phyloP scores from a whole-genome alignment of 2,329 filamentous ascomycete species.

The Pseudocercospora vitis region DNA sequence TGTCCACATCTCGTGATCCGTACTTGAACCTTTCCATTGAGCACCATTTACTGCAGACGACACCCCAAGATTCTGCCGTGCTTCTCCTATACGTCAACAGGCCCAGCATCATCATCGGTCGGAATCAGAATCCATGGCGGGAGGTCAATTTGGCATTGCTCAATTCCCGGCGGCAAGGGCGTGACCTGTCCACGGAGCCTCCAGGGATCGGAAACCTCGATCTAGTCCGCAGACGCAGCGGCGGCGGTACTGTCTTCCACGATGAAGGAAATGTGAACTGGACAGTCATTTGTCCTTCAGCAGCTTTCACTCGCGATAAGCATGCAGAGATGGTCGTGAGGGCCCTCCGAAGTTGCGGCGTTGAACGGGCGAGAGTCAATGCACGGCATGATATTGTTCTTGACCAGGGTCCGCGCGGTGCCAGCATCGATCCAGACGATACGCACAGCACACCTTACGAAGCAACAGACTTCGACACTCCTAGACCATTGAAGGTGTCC shows the following conservation, averaged over 20 bases:
- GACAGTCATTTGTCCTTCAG: constrained; percentile 80
- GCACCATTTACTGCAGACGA: constrained; percentile 78
- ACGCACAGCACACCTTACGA: constrained; percentile 49
- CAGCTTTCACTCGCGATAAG: constrained; percentile 75
- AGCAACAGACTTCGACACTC: constrained; percentile 32
- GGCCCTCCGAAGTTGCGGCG: constrained; percentile 65
- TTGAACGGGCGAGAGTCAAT: constrained; percentile 70
- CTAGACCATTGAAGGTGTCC: constrained; percentile 69
- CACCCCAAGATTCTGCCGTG: constrained; percentile 69
- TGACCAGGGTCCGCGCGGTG: constrained; percentile 46
- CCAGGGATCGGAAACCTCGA: constrained; percentile 48
- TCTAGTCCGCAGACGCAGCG: constrained; percentile 80
- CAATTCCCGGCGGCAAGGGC: constrained; percentile 41
- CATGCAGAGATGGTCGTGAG: constrained; percentile 91
- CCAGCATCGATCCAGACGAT: constrained; percentile 38
- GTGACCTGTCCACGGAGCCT: constrained; percentile 38
- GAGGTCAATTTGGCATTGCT: constrained; percentile 76
- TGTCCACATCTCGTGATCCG: constrained; percentile 63
- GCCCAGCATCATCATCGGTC: constrained; percentile 85
- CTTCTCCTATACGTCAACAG: constrained; percentile 86
- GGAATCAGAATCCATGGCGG: constrained; percentile 97
- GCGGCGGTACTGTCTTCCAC: constrained; percentile 92
- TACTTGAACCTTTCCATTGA: constrained; percentile 93
- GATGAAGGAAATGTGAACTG: constrained; percentile 93
- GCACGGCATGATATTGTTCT: constrained; percentile 91